A percentile compares a stretch with the other conserved stretches of the same genome.
phyloP scores from a whole-genome alignment of 768 basidiomycete genomes.

The Leccinum variicolor region DNA sequence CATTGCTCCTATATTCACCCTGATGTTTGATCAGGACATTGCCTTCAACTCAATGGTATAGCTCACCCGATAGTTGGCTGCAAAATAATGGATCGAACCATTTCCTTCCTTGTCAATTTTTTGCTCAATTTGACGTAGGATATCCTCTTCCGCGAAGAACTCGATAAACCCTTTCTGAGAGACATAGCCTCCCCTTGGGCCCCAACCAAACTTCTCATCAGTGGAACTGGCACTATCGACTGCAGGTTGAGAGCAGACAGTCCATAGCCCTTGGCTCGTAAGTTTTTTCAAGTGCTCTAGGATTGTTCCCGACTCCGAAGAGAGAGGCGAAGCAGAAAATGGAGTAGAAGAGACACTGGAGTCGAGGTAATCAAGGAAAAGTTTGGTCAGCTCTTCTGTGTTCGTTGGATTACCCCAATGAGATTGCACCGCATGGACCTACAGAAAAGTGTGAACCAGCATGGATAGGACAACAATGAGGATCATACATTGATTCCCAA shows the following conservation, averaged over 20 bases:
- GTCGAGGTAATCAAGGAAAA: constrained; percentile 81
- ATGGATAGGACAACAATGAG: background rate
- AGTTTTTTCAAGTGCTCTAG: constrained; percentile 72
- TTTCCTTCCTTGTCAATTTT: constrained; percentile 51
- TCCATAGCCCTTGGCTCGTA: constrained; percentile 87
- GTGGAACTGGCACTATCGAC: constrained; percentile 75
- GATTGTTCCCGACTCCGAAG: constrained; percentile 78
- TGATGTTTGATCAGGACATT: constrained; percentile 23
- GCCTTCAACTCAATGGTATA: background rate
- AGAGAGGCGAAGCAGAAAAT: constrained; percentile 82
- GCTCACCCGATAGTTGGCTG: constrained; percentile 70
- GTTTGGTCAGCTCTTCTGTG: constrained; percentile 63
- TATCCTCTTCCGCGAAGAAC: constrained; percentile 74
- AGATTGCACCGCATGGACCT: constrained; percentile 61
- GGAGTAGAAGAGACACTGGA: constrained; percentile 75
- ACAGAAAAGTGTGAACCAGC: background rate
- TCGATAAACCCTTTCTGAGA: constrained; percentile 98
- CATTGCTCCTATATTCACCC: constrained; percentile 81
- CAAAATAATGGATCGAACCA: constrained; percentile 82
- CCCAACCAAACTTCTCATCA: constrained; percentile 88
- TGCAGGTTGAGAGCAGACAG: constrained; percentile 94
- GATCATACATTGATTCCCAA: constrained; percentile 52
- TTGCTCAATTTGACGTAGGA: constrained; percentile 58
- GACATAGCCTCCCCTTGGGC: constrained; percentile 88
- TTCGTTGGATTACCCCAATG: constrained; percentile 73